phyloP scores from a whole-genome alignment of 768 basidiomycete genomes.

The Lyophyllum decastes region DNA sequence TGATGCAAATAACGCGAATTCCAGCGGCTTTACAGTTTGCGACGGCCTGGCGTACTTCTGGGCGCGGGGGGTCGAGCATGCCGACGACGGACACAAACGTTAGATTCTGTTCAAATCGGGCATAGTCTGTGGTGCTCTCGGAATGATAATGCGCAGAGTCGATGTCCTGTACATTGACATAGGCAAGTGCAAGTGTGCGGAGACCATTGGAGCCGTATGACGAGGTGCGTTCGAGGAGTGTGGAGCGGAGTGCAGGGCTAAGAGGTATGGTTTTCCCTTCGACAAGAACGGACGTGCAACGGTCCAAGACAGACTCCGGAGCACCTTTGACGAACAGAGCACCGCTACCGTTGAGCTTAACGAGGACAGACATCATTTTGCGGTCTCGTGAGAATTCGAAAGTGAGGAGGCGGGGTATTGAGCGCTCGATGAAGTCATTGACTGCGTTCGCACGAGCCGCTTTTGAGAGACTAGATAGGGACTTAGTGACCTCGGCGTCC shows the following conservation, averaged over 20 bases:
- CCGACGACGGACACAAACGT: slow-evolving; percentile 95
- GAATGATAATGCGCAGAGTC: slow-evolving; percentile 83
- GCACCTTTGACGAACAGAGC: slow-evolving; percentile 94
- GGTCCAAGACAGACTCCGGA: slow-evolving; percentile 91
- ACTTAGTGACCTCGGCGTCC: slow-evolving; percentile 56
- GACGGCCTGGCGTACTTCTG: slow-evolving; percentile 85
- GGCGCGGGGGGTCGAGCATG: slow-evolving; percentile 97
- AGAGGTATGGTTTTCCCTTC: slow-evolving; percentile 67
- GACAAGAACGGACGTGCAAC: slow-evolving; percentile 75
- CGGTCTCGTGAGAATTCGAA: slow-evolving; percentile 98
- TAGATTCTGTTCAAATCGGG: slow-evolving; percentile 87
- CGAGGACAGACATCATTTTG: slow-evolving; percentile 99
- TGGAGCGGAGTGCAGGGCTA: slow-evolving; percentile 56
- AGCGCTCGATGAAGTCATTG: slow-evolving; percentile 79
- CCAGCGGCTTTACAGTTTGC: slow-evolving; percentile 91
- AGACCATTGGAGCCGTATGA: slow-evolving; percentile 82
- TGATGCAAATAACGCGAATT: slow-evolving; percentile 95
- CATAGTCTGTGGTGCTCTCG: slow-evolving; percentile 78
- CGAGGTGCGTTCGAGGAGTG: slow-evolving; percentile 65
- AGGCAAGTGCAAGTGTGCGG: slow-evolving; percentile 90
- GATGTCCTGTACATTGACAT: slow-evolving; percentile 73
- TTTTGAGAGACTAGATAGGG: slow-evolving; percentile 57
- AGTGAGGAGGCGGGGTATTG: slow-evolving; percentile 80
- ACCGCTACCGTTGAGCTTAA: slow-evolving; percentile 65
- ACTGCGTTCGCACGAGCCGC: slow-evolving; percentile 76